These are phyloP conservation scores for Torulaspora maleeae DNA, from an alignment of 805 yeast species.

Conservation along the genomic window DNA sequence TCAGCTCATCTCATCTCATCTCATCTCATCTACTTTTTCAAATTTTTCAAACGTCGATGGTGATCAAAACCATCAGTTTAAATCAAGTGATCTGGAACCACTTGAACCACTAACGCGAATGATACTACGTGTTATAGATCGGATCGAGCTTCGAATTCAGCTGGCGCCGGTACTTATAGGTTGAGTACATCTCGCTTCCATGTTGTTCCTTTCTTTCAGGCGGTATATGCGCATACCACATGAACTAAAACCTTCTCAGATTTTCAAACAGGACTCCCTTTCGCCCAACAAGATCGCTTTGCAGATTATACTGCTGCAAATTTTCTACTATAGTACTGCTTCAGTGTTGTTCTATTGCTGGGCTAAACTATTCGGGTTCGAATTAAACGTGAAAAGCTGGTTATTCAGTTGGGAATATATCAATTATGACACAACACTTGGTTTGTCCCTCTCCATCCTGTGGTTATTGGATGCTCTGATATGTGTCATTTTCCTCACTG, in stretches of 20 bases:
- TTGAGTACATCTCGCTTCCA: not conserved
- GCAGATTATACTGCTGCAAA: slow-evolving; percentile 75
- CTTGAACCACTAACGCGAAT: not conserved
- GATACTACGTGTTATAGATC: too few relatives aligned
- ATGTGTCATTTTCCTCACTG: slow-evolving; percentile 76
- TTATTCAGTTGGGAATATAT: slow-evolving; percentile 77
- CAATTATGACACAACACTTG: slow-evolving; percentile 70
- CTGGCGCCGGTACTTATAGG: too few relatives aligned
- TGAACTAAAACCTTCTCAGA: slow-evolving; percentile 29
- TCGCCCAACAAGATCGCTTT: slow-evolving; percentile 57
- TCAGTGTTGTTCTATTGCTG: slow-evolving; percentile 57
- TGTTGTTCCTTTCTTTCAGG: slow-evolving; percentile 25
- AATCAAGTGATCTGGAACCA: not conserved
- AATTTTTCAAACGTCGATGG: slow-evolving; percentile 3
- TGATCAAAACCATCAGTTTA: not conserved
- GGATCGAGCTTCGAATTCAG: too few relatives aligned
- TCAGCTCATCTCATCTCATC: slow-evolving; percentile 20
- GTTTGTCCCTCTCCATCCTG: slow-evolving; percentile 63
- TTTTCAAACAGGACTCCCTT: slow-evolving; percentile 40
- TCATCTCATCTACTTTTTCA: slow-evolving; percentile 1
- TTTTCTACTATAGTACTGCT: slow-evolving; percentile 74
- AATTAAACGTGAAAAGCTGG: slow-evolving; percentile 56
- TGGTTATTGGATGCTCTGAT: slow-evolving; percentile 84
- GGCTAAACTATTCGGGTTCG: slow-evolving; percentile 65
- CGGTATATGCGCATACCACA: slow-evolving; percentile 31